phyloP scores from a whole-genome alignment of 2,329 filamentous ascomycete genomes.

The Penicillium sp. region DNA sequence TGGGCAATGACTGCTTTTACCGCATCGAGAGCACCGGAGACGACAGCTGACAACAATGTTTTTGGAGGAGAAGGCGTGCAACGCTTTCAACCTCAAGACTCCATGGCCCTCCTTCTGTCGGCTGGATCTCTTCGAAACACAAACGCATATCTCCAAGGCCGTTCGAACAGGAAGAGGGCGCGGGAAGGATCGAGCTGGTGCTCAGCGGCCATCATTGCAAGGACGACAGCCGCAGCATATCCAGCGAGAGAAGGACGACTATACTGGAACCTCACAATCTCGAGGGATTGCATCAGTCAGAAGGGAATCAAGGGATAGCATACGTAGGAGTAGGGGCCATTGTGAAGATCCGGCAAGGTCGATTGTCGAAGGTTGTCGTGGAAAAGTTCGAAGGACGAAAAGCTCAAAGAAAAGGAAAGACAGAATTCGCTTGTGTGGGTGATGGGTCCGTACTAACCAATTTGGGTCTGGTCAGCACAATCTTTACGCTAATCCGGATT shows the following conservation, averaged over 20 bases:
- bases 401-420: constrained; percentile 23
- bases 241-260: constrained; percentile 82
- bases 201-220: constrained; percentile 40
- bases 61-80: constrained; percentile 71
- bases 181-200: constrained; percentile 80
- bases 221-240: constrained; percentile 44
- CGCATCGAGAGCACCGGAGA: constrained; percentile 15
- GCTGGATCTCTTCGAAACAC: constrained; percentile 41
- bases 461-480: constrained; percentile 6
- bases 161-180: constrained; percentile 24
- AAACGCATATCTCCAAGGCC: constrained; percentile 28
- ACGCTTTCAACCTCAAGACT: constrained; percentile 78
- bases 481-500: constrained; percentile 4
- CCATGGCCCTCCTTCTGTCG: constrained; percentile 60
- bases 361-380: constrained; percentile 41
- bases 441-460: constrained; percentile 23
- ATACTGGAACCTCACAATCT: constrained; percentile 63
- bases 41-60: constrained; percentile 62
- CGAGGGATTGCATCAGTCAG: constrained; percentile 36
- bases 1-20: constrained; percentile 14
- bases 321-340: constrained; percentile 67
- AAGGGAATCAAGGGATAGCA: constrained; percentile 44
- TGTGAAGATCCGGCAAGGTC: constrained; percentile 48
- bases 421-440: constrained; percentile 41
- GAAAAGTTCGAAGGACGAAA: constrained; percentile 27